Base-by-base conservation (phyloP, 2,329 filamentous ascomycete genomes). In the Paecilomyces formosus region DNA sequence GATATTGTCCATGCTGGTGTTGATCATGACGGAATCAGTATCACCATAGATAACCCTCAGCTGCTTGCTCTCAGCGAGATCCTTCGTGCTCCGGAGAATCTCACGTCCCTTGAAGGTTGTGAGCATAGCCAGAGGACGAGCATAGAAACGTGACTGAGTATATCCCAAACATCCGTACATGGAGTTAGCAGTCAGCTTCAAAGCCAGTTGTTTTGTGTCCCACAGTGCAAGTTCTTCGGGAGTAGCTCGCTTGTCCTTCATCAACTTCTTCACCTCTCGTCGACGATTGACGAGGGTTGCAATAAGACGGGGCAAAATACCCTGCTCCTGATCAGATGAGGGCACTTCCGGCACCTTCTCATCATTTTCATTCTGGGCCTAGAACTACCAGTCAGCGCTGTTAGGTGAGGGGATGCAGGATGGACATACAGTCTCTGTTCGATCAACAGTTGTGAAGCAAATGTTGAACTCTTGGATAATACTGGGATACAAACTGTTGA, bases 381-480 rank as follows among this genome's bases (percentile, higher is more conserved):
- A 67, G 62, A 56, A 45, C 56, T 63, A 56, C 66, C 55, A 65
- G 58, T 24, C 45, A 55, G 31, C 5, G n/a, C 9, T 24, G 3
- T 30, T 15, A 2, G 35, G 15, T 15, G 30, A 35, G 24, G 35
- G 22, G 13, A 53, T 21, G 15, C 18, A 33, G 21, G 15, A 57
- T 33, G 5, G 24, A 75, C 86, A 79, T 82, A 91, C 88, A 66
- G 88, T 77, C 61, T 84, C 79, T 49, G 84, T 81, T 66, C 94
- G 83, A 61, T 97, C 90, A 6, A 99, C 92, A 0, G 95, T 99
- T 1, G 94, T 99, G 76, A 99, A 99, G 79, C 95, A 99, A 66
- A 99, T 99, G 76, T 99, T 99, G 79, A 87, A 99, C 81, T 99
- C 95, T 71, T 99, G 95, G 61, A 99, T 99, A 70, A 99, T 97